phyloP scores from a whole-genome alignment of 306 rosid genomes.

The Prunus davidiana region DNA sequence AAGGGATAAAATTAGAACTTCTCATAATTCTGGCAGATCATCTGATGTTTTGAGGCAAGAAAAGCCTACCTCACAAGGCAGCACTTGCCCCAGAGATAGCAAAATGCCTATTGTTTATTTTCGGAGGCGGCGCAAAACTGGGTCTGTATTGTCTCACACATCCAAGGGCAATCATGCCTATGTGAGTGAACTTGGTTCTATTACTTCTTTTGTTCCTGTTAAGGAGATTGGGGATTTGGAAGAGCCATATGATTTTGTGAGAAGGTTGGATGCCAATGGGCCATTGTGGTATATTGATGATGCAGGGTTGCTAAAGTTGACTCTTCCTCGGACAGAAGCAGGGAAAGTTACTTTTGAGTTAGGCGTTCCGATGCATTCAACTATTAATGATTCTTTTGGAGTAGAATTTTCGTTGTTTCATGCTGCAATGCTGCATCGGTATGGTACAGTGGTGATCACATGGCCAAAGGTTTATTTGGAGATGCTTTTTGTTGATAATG shows the following conservation, averaged over 20 bases:
- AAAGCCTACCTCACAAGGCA: constrained; percentile 39
- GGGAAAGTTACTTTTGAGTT: constrained; percentile 45
- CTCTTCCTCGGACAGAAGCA: constrained; percentile 37
- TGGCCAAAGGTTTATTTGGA: constrained; percentile 83
- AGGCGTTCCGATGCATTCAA: constrained; percentile 38
- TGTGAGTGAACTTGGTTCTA: constrained; percentile 29
- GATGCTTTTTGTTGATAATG: constrained; percentile 88
- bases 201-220: constrained; percentile 24
- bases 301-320: constrained; percentile 46
- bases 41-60: constrained; percentile 36
- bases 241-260: constrained; percentile 22
- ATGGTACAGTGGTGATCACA: constrained; percentile 54
- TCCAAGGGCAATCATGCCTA: constrained; percentile 27
- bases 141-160: constrained; percentile 31
- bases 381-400: constrained; percentile 37
- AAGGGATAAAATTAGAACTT: constrained; percentile 33
- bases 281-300: constrained; percentile 53
- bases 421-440: constrained; percentile 44
- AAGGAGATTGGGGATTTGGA: constrained; percentile 25
- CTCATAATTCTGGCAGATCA: constrained; percentile 40
- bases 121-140: constrained; percentile 60
- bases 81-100: constrained; percentile 37
- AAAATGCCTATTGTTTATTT: constrained; percentile 74
- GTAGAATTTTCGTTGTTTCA: constrained; percentile 46
- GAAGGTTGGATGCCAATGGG: constrained; percentile 33